Conservation (phyloP, 1,284 basidiomycete genomes). For the Cystobasidium slooffiae region DNA sequence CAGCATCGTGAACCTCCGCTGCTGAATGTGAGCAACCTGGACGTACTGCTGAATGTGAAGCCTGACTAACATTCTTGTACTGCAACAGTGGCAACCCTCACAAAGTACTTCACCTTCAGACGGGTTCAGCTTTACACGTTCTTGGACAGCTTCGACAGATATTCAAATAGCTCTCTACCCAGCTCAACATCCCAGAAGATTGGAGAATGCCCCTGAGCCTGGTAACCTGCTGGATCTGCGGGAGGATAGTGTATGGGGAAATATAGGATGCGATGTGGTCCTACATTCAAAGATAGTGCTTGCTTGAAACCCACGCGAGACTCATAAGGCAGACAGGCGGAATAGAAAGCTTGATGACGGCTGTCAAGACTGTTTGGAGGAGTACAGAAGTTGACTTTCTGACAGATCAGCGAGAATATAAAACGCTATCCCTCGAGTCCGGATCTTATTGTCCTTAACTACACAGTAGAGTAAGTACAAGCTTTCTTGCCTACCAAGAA, state of each 20-base stretch:
- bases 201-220: slow-evolving; percentile 78
- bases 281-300: slow-evolving; percentile 82
- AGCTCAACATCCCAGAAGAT: slow-evolving; percentile 84
- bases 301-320: slow-evolving; percentile 74
- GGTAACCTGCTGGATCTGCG: slow-evolving; percentile 75
- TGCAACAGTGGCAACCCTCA: slow-evolving; percentile 34
- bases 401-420: slow-evolving; percentile 80
- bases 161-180: slow-evolving; percentile 79
- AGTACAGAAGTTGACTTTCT: slow-evolving; percentile 68
- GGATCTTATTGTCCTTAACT: slow-evolving; percentile 84
- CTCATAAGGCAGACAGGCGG: slow-evolving; percentile 68
- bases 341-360: slow-evolving; percentile 76
- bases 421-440: slow-evolving; percentile 79
- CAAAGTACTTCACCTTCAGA: slow-evolving; percentile 7
- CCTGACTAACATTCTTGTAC: neutral
- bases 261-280: slow-evolving; percentile 87
- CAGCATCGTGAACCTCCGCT: slow-evolving; percentile 35
- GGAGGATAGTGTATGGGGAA: slow-evolving; percentile 81
- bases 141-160: slow-evolving; percentile 59
- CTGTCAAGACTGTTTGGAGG: slow-evolving; percentile 68
- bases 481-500: neutral
- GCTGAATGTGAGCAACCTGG: slow-evolving; percentile 21
- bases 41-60: neutral
- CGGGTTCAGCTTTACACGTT: slow-evolving; percentile 35
- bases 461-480: slow-evolving; percentile 60